Base-by-base conservation (phyloP, 257 asterid genomes). In the Eustoma russellianum region DNA sequence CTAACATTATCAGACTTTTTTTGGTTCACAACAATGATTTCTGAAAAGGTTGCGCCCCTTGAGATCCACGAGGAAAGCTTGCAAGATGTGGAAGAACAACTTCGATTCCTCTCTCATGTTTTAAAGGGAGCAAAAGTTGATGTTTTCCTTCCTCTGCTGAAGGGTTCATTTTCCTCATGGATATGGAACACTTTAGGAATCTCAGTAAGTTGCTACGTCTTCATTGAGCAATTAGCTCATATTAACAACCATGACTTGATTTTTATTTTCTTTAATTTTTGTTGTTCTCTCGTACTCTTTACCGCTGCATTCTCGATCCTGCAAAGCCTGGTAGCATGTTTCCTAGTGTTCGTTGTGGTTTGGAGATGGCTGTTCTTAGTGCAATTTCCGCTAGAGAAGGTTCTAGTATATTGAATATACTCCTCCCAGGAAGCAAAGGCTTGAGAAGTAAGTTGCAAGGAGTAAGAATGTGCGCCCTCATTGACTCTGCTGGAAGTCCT, bases 331-430 rank as follows among this genome's bases (percentile, higher is more conserved):
- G 71, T 63, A 82, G 97, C 6, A 79, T 92, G 71, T 74, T 77
- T 67, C 95, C 99, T 8, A 88, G 99, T 58, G 94, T 88, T 48
- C 74, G 99, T 63, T 92, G 96, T 30, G 99, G 99, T 50, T 62
- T 92, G 61, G 99, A 92, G 80, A 85, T 83, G 93, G 97, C 99
- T 71, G 53, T 92, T 61, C 95, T 92, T 50, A 76, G 77, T 71
- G 91, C 93, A 11, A 80, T 92, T 63, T 93, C 95, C 46, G 79
- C 83, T 60, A 61, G 71, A 63, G 76, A 79, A 52, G 80, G 77
- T 51, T 67, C 82, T 74, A 74, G 68, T 68, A 55, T 92, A 56
- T 65, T 85, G 66, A 75, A 88, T 62, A 60, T 81, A 72, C 80
- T 92, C 63, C 64, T 57, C 52, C 93, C 83, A 30, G 58, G 66